Base-by-base conservation (phyloP, 2,329 filamentous ascomycete genomes). In the Diplocarpon mali region DNA sequence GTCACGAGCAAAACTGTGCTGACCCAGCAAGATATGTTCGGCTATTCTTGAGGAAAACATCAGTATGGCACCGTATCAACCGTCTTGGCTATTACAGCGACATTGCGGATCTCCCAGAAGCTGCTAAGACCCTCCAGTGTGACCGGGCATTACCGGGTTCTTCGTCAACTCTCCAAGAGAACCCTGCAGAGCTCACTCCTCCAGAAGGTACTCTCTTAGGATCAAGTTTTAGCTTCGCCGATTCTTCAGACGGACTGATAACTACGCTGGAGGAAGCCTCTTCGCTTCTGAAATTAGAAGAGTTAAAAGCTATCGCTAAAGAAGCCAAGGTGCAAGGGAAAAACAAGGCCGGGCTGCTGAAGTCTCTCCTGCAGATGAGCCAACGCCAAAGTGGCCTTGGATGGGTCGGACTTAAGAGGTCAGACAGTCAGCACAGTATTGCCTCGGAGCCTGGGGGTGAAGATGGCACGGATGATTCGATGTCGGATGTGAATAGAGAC, bases 1-100 rank as follows among this genome's bases (percentile, higher is more conserved):
- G 20, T 10, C 15, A 35, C 30, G n/a, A 15, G 20, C 24, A 4
- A 14, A n/a, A 34, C 7, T 35, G 27, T 13, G 32, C 38, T 58
- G 20, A 57, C 39, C 4, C 29, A 12, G 31, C 5, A 37, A 90
- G 85, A 60, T 94, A 95, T 65, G 89, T 96, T 12, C 80, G 92
- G 16, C 68, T 98, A 1, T 98, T 98, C 59, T 70, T 98, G 2
- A 80, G 92, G 38, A 98, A 98, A 63, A 87, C 86, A 1, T 84
- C 85, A 16, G 80, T 80, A 1, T 98, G 92, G 92, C 88, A 95
- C 67, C 80, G 92, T 9, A 75, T 87, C 51, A 78, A 75, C 56
- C 77, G 79, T 16, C 66, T 98, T 20, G 78, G 78, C 2, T 95
- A 95, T 57, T 77, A 90, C 57, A 76, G 78, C 52, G 89, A 96